Evolutionary conservation across 2,329 filamentous ascomycete genomes (phyloP), one percentile per base, ranked within the genome.

Genomic region (Furcasterigmium sp.): DNA sequence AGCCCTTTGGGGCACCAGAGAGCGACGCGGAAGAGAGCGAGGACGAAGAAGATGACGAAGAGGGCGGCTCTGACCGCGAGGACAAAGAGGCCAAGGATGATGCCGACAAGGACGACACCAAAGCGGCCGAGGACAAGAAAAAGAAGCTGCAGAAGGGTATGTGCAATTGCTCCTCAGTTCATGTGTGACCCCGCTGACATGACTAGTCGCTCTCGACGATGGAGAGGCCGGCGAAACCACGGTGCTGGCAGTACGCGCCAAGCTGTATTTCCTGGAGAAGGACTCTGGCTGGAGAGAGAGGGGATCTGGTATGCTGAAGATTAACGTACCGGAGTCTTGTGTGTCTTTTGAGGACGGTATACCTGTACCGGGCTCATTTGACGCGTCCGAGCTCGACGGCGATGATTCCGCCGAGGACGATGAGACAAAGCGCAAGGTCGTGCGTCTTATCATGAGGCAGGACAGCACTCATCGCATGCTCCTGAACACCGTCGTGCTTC

Each of bases 401-500:
- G 61, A 60, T 10, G 57, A 52, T 4, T 54, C 52, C 17, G 57
- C 54, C 30, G 53, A 51, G 3, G 45, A 50, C 28, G 46, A 40
- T 30, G 51, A 46, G 34, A 54, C 53, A 25, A 45, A 37, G 23
- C 18, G 39, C 23, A 75, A 75, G 51, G 70, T 79, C 44, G 75
- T 84, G 19, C 85, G 91, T 34, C 78, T 97, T 51, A 78, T 97
- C 48, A 90, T 96, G 82, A 84, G 91, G 15, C 89, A 94, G 52
- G 91, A 96, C 56, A 89, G 90, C 47, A 93, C 88, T 1, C 82
- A 91, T 56, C 80, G 89, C 18, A 82, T 97, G 42, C 83, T 95
- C 48, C 72, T 97, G 40, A 97, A 97, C 65, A 88, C 86, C 1
- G 80, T 83, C 1, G 75, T 97, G 46, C 78, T 89, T 46, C 84